A percentile compares a stretch with the other conserved stretches of the same genome.
These are phyloP conservation scores for Medicago lupulina DNA, from an alignment of 306 rosid genomes.

Conservation along the genomic window DNA sequence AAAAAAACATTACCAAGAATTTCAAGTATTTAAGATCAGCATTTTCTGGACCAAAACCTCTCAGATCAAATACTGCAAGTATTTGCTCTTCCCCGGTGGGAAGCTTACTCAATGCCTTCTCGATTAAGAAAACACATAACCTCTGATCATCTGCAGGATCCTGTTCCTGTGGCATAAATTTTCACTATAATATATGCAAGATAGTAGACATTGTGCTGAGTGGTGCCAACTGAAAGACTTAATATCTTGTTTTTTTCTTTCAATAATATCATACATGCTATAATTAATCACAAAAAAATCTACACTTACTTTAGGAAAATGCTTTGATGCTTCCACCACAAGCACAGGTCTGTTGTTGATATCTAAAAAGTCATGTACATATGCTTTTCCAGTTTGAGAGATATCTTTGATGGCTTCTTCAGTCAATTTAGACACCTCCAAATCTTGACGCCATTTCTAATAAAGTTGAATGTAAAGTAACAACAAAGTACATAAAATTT, in stretches of 20 bases:
- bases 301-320: slow-evolving; percentile 71
- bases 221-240: too few species aligned
- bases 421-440: slow-evolving; percentile 70
- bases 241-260: too few species aligned
- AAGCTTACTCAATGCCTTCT: slow-evolving; percentile 78
- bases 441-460: slow-evolving; percentile 94
- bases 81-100: slow-evolving; percentile 76
- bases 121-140: slow-evolving; percentile 78
- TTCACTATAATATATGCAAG: neutral
- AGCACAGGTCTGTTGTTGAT: slow-evolving; percentile 79
- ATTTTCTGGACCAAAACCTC: slow-evolving; percentile 74
- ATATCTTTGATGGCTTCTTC: slow-evolving; percentile 66
- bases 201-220: too few species aligned
- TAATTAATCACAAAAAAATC: slow-evolving; percentile 1
- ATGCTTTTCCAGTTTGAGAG: slow-evolving; percentile 82
- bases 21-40: slow-evolving; percentile 76
- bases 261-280: too few species aligned
- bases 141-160: slow-evolving; percentile 70
- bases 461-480: slow-evolving; percentile 47
- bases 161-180: slow-evolving; percentile 59
- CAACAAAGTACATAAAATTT: slow-evolving; percentile 22
- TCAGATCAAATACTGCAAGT: slow-evolving; percentile 81
- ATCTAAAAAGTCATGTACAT: slow-evolving; percentile 83
- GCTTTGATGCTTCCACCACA: slow-evolving; percentile 78
- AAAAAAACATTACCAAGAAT: slow-evolving; percentile 65